A percentile compares a stretch with the other conserved stretches of the same genome.
phyloP scores from a whole-genome alignment of 345 rosid species.

The Acer negundo region DNA sequence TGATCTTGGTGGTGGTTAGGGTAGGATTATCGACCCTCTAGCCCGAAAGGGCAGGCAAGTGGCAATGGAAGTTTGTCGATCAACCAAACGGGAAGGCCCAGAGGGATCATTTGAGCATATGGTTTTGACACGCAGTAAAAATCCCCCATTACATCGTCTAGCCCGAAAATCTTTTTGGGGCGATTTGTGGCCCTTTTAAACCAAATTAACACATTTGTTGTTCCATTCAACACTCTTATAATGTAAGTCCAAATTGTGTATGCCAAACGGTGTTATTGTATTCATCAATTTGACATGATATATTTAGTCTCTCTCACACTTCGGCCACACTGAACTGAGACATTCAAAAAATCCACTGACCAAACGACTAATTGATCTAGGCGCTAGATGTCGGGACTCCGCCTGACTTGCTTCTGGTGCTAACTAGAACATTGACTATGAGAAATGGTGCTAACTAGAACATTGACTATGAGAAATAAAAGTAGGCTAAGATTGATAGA shows the following conservation, averaged over 20 bases:
- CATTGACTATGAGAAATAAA: too few species aligned
- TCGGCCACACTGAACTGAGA: neutral
- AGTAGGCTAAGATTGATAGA: too few species aligned
- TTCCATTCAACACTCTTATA: neutral
- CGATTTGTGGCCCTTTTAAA: conserved; percentile 77
- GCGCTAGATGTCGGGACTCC: too few species aligned
- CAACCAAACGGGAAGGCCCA: conserved; percentile 65
- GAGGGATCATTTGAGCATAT: conserved; percentile 74
- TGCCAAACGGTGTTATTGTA: too few species aligned
- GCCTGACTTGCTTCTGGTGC: too few species aligned
- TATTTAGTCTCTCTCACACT: neutral
- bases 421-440: too few species aligned
- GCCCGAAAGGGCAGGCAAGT: conserved; percentile 80
- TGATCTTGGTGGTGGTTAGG: conserved; percentile 91
- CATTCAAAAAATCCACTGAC: too few species aligned
- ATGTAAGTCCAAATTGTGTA: conserved; percentile 13
- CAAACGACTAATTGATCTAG: too few species aligned
- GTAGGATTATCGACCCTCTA: conserved; percentile 76
- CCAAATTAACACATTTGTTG: neutral
- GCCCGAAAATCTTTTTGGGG: conserved; percentile 87
- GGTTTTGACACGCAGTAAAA: conserved; percentile 70
- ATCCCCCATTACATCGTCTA: conserved; percentile 68
- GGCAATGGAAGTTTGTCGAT: conserved; percentile 63
- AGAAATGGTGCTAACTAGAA: too few species aligned
- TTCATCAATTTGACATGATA: neutral